Base-by-base conservation (phyloP, 345 rosid species). In the Eucalyptus polyanthemos region DNA sequence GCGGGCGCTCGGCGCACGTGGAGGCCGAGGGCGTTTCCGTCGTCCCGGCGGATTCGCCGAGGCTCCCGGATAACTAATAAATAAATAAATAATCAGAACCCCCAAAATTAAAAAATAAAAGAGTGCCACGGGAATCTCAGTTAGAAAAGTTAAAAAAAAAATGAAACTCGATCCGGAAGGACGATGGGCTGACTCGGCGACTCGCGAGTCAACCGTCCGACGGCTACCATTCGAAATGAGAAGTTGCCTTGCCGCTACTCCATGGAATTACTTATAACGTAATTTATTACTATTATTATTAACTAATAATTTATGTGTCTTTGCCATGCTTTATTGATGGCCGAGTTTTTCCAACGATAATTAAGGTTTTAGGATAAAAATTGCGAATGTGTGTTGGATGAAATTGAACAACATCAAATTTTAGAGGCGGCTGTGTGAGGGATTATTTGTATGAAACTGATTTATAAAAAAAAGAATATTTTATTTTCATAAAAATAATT, bases 31-130 rank as follows among this genome's bases (percentile, higher is more conserved):
- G 47, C 15, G 29, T 21, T 40, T 19, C 7, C 83, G 83, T 40
- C 47, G 6, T 40, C 42, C 29, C 37, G 29, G 27, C 62, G 29
- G 62, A 34, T 17, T 17, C 80, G 21, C 80, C 80, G 11, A 16
- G 11, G 42, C 42, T 31, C 24, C 42, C 34, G 5, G 3, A 69
- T 2, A 17, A 69, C 44, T 69, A 34, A 69, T 31, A 69, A 34
- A 34, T 69, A 69, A 31, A 65, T 27, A 62, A 13, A 62, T 65
- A n/a, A n/a, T 31, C 22, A 1, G 22, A 37, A 8, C 9, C 9
- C 8, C 8, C 54, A 50, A 50, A 0, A 14, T n/a, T n/a, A 14
- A 1, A 15, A 2, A 14, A 50, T 5, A 14, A 14, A n/a, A 25
- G 22, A 6, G 45, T 72, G 25, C 0, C 81, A 0, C 45, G 45